These are phyloP conservation scores for Aciculosporium take DNA, from an alignment of 2,329 filamentous ascomycete genomes.

Conservation along the genomic window DNA sequence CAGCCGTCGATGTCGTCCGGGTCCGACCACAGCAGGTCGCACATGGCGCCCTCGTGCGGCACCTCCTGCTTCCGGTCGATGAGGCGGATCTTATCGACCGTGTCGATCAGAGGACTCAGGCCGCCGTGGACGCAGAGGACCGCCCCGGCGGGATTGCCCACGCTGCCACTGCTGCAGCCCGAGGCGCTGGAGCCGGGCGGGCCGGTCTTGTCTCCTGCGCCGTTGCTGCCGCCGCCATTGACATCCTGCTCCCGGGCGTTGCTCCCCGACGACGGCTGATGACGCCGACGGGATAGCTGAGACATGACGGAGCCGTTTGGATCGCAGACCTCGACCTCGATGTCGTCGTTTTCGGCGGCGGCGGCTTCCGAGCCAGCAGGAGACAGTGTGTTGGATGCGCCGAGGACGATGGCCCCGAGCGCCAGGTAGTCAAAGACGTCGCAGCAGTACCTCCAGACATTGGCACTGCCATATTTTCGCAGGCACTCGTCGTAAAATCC, in stretches of 20 bases:
- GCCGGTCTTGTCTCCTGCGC: slow-evolving; percentile 34
- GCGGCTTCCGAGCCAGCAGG: slow-evolving; percentile 23
- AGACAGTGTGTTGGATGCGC: slow-evolving; percentile 55
- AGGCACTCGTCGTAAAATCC: slow-evolving; percentile 97
- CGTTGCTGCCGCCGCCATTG: slow-evolving; percentile 6
- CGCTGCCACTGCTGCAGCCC: slow-evolving; percentile 47
- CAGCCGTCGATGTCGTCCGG: slow-evolving; percentile 96
- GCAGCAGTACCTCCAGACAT: slow-evolving; percentile 94
- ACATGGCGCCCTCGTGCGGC: slow-evolving; percentile 97
- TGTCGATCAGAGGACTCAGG: slow-evolving; percentile 79
- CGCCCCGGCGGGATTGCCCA: slow-evolving; percentile 60
- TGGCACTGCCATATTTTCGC: slow-evolving; percentile 89
- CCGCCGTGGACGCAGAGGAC: slow-evolving; percentile 94
- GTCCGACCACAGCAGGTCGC: slow-evolving; percentile 93
- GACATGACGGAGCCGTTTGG: slow-evolving; percentile 67
- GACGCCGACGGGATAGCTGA: slow-evolving; percentile 44
- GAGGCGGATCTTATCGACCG: slow-evolving; percentile 86
- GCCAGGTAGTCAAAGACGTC: slow-evolving; percentile 97
- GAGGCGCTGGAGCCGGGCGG: slow-evolving; percentile 70
- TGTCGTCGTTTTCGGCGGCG: slow-evolving; percentile 52
- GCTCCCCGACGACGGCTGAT: slow-evolving; percentile 6
- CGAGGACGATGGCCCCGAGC: slow-evolving; percentile 78
- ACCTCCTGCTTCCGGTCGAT: slow-evolving; percentile 97
- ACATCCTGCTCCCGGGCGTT: slow-evolving; percentile 10
- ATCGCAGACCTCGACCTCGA: slow-evolving; percentile 89